Base-by-base conservation (phyloP, 495 filamentous ascomycete species). In the Bombardia bombarda region DNA sequence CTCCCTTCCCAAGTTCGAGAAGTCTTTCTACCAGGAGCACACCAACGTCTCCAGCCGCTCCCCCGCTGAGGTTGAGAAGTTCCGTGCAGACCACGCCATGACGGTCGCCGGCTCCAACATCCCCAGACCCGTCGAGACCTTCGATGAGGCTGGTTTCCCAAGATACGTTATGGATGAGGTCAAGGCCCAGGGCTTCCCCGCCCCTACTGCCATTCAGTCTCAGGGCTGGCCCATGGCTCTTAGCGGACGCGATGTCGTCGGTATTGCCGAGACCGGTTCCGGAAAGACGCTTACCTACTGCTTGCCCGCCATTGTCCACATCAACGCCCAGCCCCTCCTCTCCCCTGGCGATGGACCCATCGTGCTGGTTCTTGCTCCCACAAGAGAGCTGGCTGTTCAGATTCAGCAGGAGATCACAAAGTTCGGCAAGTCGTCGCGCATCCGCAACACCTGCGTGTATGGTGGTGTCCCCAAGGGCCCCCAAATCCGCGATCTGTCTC, bases 201-300 rank as follows among this genome's bases (percentile, higher is more conserved):
- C 81, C 34, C 92, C 92, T 24, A 97, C 92, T 33, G 79, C 93
- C 40, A 98, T 98, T 58, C 92, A 98, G 68, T 88, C 93, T 41
- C 92, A 97, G 65, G 93, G 92, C 51, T 98, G 92, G 92, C 92
- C 92, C 38, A 97, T 97, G 92, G 90, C 92, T 60, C 82, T 98
- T 36, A 93, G 90, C 33, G 92, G 92, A 66, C 90, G 92, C 53
- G 92, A 98, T 62, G 92, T 97, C 44, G 92, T 98, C 62, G 92
- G 92, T 81, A 96, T 98, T 69, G 92, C 92, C 58, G 92, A 98
- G 75, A 98, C 92, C 28, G 92, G 92, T 60, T 98, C 92, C 52
- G 92, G 92, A 74, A 98, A 98, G 82, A 98, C 92, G 0, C 74
- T 98, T 44, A 95, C 89, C 30, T 98, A 98, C 74, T 98, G 92